Evolutionary conservation across 2,329 filamentous ascomycete species (phyloP), one percentile per base, ranked within the genome.

Genomic region (Coniochaeta prunicola): DNA sequence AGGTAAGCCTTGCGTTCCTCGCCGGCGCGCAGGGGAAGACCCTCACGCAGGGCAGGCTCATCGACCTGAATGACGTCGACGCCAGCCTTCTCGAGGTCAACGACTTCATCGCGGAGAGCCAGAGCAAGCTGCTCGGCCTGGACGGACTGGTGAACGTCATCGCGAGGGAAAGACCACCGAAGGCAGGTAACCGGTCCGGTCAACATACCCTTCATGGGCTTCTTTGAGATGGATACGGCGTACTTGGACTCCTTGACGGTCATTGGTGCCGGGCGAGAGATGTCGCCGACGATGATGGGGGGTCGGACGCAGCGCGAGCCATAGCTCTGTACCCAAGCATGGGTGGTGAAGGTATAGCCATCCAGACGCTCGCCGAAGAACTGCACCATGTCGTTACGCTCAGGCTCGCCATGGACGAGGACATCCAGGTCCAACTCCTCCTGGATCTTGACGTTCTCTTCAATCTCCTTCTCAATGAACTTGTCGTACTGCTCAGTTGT

Each of bases 141-240:
- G 71, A 97, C 88, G 61, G 92, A 97, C 85, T 99, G 94, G 84
- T 99, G 94, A 64, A 99, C 90, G 73, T 99, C 94, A 74, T 97
- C 93, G 90, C 94, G 94, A 70, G 94, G 94, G 91, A 97, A 99
- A 63, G 94, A 99, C 94, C 94, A 99, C 77, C 94, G 89, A 70
- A 99, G 83, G 81, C 94, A 99, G 72, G 94, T 99, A 81, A 99
- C 96, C 69, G 94, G 94, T 62, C 94, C 94, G 77, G 94, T 99
- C 75, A 99, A 87, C 94, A 99, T 99, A 77, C 94, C 94, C 91
- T 99, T 99, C 94, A 99, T 97, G 79, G 94, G 92, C 87, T 97
- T 97, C 83, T 90, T 93, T 76, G 92, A 93, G 77, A 97, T 86
- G 59, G 89, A 92, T 64, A 92, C 93, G 67, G 94, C 94, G 80